Base-by-base conservation (phyloP, 2,329 filamentous ascomycete species). In the Scopulariopsis brevicaulis region DNA sequence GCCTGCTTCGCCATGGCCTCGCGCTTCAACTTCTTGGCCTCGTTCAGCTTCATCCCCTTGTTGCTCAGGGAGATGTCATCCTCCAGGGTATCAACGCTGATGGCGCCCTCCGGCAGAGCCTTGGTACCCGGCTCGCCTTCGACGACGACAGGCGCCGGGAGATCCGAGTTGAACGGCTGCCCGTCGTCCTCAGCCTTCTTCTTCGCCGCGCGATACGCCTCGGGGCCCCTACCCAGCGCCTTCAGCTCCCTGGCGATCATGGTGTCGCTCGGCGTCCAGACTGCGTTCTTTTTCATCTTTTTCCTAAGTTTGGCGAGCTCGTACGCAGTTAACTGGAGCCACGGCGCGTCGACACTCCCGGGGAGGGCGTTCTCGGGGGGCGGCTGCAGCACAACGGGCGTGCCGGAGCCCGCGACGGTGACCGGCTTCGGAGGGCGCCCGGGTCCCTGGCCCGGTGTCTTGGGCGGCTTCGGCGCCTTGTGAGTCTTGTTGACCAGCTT, bases 211-310 rank as follows among this genome's bases (percentile, higher is more conserved):
- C 74, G 76, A 64, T 80, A 86, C 7, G 81, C 81, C 56, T 85
- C 83, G 18, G 82, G 77, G 2, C 84, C 84, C 52, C 89, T 84
- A 1, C 85, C 85, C 20, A 90, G 78, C 22, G 77, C 76, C 67
- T 87, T 87, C 1, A 94, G 79, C 70, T 93, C 89, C 34, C 89
- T 79, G 18, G 87, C 82, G 62, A 93, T 89, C 89, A 94, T 94
- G 0, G 89, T 92, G 64, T 90, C 87, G 62, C 87, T 92, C 0
- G 89, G 89, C 2, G 83, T 85, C 89, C 89, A 94, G 4, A 89
- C 85, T 0, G 89, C 87, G 66, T 94, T 94, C 77, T 94, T 94
- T 79, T 94, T 94, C 89, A 94, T 94, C 20, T 87, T 80, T 72
- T 94, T 94, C 60, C 89, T 78, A 8, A 94, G 76, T 62, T 84